Evolutionary conservation across 1,139 yeast genomes (phyloP), one percentile per base, ranked within the genome.

Genomic region (Debaryomyces subglobosus): DNA sequence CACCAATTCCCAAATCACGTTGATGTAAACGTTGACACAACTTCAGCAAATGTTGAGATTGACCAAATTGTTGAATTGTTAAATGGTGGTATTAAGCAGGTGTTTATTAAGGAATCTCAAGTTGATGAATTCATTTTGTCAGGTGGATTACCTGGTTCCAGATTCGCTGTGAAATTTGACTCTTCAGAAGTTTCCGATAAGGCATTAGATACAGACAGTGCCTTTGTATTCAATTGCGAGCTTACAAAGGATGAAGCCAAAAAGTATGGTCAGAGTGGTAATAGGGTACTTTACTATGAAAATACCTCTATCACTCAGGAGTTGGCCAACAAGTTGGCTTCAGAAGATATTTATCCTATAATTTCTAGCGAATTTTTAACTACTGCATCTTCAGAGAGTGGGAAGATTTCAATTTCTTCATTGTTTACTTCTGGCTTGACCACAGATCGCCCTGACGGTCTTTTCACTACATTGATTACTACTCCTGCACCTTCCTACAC

Each of bases 371-470:
- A 59, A 0, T 52, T 64, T 27, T 71, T 86, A 53, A 72, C 88
- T 20, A 68, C 73, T 13, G 77, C 71, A 21, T 63, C 68, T 48
- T 60, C 56, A 13, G 67, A 62, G 32, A 52, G 49, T 3, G 59
- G 56, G 10, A 68, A 71, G 53, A 62, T 81, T 34, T 74, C 84
- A 5, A 64, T 87, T 36, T 78, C 83, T 5, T 74, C 78, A 21
- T 62, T 83, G 27, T 70, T 89, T 49, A 64, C 81, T n/a, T 68
- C 81, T 15, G 72, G 83, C 1, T 72, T 90, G 54, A 77, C 77
- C 27, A 86, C 97, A 2, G 99, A 94, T 66, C 84, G 99, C 61
- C 73, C 79, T 6, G 99, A 94, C 65, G 94, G 92, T 0, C 78
- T 94, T 42, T 92, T 71, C 70, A 81, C 97, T 12, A 89, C 99